Base-by-base conservation (phyloP, 2,329 filamentous ascomycete genomes). In the Trichoderma harzianum region DNA sequence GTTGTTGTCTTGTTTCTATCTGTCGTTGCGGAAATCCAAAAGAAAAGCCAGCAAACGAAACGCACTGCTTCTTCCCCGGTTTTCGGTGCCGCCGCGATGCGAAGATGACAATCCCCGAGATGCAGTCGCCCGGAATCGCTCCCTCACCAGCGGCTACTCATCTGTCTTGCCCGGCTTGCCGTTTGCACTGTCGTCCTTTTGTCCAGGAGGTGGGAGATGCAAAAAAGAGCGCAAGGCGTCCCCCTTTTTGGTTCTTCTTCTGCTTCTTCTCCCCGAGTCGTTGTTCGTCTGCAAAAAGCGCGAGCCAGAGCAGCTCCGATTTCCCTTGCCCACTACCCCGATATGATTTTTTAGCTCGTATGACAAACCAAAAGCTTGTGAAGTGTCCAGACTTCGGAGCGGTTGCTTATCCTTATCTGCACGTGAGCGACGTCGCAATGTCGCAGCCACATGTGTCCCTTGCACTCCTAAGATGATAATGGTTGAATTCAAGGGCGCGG, bases 121-220 rank as follows among this genome's bases (percentile, higher is more conserved):
- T 58, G 64, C 62, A 72, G 65, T 73, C 69, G 69, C 64, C 69
- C 58, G 57, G 36, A 69, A 57, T 72, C 72, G 72, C 67, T 34
- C 51, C 47, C 58, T 73, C 39, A 72, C 72, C 39, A 60, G 57
- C 63, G 64, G 69, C 62, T 69, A 62, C 72, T 69, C 72, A 73
- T 72, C 57, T 62, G 67, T 36, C 58, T 51, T 65, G 32, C 69
- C 62, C 21, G 39, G 67, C 69, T 47, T 53, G 28, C 57, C 28
- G 4, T 32, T 21, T 58, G 55, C 18, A n/a, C 30, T 32, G 57
- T 32, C 57, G 30, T 30, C n/a, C 47, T 60, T 21, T 21, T 34
- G 57, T 60, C n/a, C 57, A 7, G 12, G 11, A 11, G 21, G 30
- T 12, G 21, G 18, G 57, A 34, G 30, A 60, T 60, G 57, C 57